Evolutionary conservation across 805 yeast genomes (phyloP).

Genomic region (Candida berthetii): DNA sequence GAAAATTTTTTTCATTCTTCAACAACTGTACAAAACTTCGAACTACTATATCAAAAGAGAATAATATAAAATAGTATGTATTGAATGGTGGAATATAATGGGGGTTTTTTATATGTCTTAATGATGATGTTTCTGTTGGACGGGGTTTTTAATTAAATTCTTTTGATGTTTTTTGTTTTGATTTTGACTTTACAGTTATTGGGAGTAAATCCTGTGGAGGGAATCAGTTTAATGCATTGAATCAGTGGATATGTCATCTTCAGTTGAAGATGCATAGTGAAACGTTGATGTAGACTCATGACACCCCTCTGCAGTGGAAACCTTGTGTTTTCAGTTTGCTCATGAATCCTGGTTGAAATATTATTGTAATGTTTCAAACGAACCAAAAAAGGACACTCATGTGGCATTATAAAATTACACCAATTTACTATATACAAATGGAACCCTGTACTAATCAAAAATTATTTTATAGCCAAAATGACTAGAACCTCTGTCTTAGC

Average conservation of each 20-base stretch:
- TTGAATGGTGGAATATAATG: background rate
- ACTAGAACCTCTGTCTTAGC: conserved; percentile 98
- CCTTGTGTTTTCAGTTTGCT: conserved; percentile 18
- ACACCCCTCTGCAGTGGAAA: conserved; percentile 21
- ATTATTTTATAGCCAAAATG: conserved; percentile 36
- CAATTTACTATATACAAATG: background rate
- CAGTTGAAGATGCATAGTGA: conserved; percentile 13
- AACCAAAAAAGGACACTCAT: conserved; percentile 36
- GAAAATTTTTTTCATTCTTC: background rate
- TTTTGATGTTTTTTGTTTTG: background rate
- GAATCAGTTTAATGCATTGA: conserved; percentile 21
- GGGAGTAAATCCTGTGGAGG: conserved; percentile 23
- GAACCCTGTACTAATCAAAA: background rate
- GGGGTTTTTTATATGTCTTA: background rate
- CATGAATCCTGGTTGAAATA: conserved; percentile 32
- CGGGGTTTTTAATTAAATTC: no score
- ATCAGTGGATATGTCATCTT: conserved; percentile 7
- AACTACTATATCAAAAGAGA: no score
- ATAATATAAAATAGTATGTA: background rate
- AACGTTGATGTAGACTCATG: conserved; percentile 16
- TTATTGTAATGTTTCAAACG: background rate
- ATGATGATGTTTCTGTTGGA: background rate
- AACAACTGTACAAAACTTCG: background rate
- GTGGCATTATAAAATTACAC: conserved; percentile 21
- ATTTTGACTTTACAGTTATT: background rate